Evolutionary conservation across 176 grass and related monocot species (phyloP), one percentile per base, ranked within the genome.

Genomic region (Aechmea fasciata): DNA sequence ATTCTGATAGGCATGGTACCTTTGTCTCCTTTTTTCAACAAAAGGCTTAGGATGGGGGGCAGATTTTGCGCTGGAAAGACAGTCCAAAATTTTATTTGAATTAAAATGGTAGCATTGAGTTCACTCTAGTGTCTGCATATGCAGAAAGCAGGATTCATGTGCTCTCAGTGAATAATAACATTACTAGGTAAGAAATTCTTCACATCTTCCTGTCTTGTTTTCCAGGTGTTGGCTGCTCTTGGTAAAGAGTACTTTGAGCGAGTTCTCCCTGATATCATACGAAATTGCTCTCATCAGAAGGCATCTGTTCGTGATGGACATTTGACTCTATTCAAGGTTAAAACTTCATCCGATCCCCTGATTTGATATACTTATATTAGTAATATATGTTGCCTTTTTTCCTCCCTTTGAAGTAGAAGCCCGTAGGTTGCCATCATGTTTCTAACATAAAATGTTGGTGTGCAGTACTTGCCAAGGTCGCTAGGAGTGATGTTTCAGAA

Each of bases 251-350:
- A 97, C 72, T 97, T 97, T 47, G 83, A 97, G 69, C 74, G 76
- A 59, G 81, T 97, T 83, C 89, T 97, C 83, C 93, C 93, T 83
- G 93, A 97, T 57, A 87, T 97, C 78, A 82, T 97, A 70, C 73
- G 70, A 50, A 97, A 97, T 57, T 97, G 93, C 78, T 97, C 93
- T 54, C 93, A 97, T 76, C 86, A 83, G 49, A 92, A 90, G 83
- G 86, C 93, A 71, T 97, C 86, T 62, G 89, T 97, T 69, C 88
- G 93, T 18, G 93, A 97, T 87, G 93, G 93, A 26, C 82, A 97
- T 83, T 74, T 97, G 57, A 97, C 89, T 66, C 93, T 97, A 64
- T 92, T 97, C 78, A 83, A 85, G 50, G 91, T 88, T 41, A 41
- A 41, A 82, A 79, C 68, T 69, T 68, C 69, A 26, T 59, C 41